A percentile compares a stretch with the other conserved stretches of the same genome.
These are phyloP conservation scores for Lactifluus echinatus DNA, from an alignment of 768 basidiomycete genomes.

Conservation along the genomic window DNA sequence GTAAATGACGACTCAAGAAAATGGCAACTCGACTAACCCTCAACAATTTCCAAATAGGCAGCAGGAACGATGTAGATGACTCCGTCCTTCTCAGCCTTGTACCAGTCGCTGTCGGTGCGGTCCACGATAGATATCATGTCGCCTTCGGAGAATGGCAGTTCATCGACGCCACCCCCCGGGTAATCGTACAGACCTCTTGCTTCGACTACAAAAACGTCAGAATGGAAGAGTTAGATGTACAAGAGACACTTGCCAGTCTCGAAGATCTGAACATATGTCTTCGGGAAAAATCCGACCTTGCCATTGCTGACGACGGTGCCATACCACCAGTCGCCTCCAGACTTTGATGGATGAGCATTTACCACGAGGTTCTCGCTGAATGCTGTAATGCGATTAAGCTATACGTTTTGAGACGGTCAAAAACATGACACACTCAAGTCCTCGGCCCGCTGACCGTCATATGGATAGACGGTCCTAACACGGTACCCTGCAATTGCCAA, in stretches of 20 bases:
- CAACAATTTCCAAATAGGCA: conserved; percentile 73
- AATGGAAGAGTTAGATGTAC: conserved; percentile 1
- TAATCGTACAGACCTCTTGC: conserved; percentile 83
- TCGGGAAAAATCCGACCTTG: conserved; percentile 82
- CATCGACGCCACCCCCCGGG: conserved; percentile 58
- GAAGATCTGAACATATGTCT: conserved; percentile 73
- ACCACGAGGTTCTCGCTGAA: conserved; percentile 78
- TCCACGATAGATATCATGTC: conserved; percentile 76
- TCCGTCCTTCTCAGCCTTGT: conserved; percentile 88
- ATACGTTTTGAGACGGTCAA: conserved; percentile 8
- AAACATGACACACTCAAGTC: conserved; percentile 62
- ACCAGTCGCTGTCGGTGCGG: conserved; percentile 81
- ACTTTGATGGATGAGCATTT: conserved; percentile 76
- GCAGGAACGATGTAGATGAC: conserved; percentile 87
- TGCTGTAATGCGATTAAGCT: conserved; percentile 32
- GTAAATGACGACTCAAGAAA: conserved; percentile 56
- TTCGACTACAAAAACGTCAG: conserved; percentile 34
- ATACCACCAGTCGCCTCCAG: conserved; percentile 89
- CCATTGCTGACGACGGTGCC: conserved; percentile 59
- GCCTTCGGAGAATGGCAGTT: conserved; percentile 79
- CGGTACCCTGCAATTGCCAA: conserved; percentile 45
- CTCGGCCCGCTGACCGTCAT: conserved; percentile 77
- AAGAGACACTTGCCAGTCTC: conserved; percentile 45
- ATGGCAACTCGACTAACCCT: conserved; percentile 74
- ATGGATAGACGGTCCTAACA: conserved; percentile 76